These are phyloP conservation scores for Apostasia ramifera DNA, from an alignment of 106 monocot species.

Conservation along the genomic window DNA sequence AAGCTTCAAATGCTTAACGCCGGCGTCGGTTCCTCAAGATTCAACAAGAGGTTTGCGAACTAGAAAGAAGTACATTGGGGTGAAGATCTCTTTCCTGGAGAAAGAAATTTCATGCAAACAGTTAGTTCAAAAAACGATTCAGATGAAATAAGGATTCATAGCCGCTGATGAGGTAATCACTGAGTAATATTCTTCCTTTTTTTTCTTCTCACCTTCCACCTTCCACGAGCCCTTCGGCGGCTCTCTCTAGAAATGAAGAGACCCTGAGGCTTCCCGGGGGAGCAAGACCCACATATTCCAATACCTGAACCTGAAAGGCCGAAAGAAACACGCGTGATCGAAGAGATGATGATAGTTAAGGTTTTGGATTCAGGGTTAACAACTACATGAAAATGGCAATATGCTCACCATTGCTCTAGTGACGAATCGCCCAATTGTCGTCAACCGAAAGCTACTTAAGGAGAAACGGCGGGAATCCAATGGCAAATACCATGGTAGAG, in stretches of 20 bases:
- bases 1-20: background rate
- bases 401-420: slow-evolving; percentile 67
- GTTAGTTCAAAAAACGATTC: background rate
- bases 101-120: slow-evolving; percentile 1
- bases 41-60: slow-evolving; percentile 60
- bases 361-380: background rate
- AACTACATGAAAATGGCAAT: background rate
- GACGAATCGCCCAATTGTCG: slow-evolving; percentile 64
- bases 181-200: background rate
- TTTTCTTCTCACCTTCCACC: slow-evolving; percentile 70
- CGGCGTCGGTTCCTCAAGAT: slow-evolving; percentile 9
- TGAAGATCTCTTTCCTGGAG: slow-evolving; percentile 92
- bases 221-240: slow-evolving; percentile 86
- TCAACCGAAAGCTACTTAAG: slow-evolving; percentile 79
- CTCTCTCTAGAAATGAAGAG: slow-evolving; percentile 89
- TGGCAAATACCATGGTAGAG: slow-evolving; percentile 85
- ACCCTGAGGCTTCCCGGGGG: slow-evolving; percentile 87
- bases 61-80: slow-evolving; percentile 93
- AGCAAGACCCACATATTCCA: slow-evolving; percentile 69
- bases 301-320: slow-evolving; percentile 53
- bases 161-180: background rate
- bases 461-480: slow-evolving; percentile 74
- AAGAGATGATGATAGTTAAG: background rate
- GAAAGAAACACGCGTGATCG: background rate
- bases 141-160: background rate